Base-by-base conservation (phyloP, 1,284 basidiomycete species). In the Cutaneotrichosporon cutaneum region DNA sequence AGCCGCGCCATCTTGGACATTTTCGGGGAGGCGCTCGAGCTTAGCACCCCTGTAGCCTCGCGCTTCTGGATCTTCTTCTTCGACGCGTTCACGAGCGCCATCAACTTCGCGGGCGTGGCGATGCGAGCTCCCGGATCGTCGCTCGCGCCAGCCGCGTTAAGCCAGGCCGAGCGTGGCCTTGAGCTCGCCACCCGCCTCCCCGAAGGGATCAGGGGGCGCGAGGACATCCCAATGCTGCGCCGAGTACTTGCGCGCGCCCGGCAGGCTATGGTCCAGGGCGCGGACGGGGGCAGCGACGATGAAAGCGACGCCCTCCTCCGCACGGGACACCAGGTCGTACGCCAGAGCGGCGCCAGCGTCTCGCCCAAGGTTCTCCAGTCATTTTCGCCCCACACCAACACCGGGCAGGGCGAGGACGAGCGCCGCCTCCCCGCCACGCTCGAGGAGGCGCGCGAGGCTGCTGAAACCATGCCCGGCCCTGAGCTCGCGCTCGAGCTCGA, bases 61-160 rank as follows among this genome's bases (percentile, higher is more conserved):
- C 60, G 64, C 11, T 60, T 56, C 54, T 62, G 61, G 58, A 59
- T 62, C 33, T 62, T 62, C 47, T 65, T 62, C 54, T 65, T 62
- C 45, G 61, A 65, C 51, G 58, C 64, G 11, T 62, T 65, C 35
- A 59, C 61, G 13, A 58, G 61, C 13, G 56, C 62, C 27, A 50
- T 62, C 57, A 65, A 62, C 51, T 65, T 65, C 57, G 53, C 61
- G 13, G 60, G 35, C 30, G 45, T 59, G 11, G 64, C 62, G 18
- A 51, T 62, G 11, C 64, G 64, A 14, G 59, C 58, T 3, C 64
- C 64, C 2, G 30, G 54, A 4, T 59, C 61, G 2, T 62, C 57
- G 16, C 58, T 65, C 2, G 61, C 64, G 6, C 14, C 39, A 3
- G 64, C 64, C 6, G 60, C 56, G 7, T 18, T 59, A 24, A n/a